phyloP scores from a whole-genome alignment of 495 filamentous ascomycete species.

The Hypoxylon rickii region DNA sequence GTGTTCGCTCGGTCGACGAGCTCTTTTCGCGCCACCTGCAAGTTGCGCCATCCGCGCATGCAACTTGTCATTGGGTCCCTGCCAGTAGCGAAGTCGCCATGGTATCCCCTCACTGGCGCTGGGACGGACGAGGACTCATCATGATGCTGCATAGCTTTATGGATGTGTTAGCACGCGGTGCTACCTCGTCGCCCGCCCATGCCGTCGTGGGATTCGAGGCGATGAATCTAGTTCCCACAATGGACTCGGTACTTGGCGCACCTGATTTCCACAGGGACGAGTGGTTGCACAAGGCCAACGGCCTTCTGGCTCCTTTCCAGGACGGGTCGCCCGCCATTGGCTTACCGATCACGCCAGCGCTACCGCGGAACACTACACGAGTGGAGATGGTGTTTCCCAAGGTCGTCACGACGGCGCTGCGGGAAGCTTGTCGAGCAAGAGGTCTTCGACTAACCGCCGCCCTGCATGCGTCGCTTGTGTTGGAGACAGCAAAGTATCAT shows the following conservation, averaged over 20 bases:
- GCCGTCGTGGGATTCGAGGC: background rate
- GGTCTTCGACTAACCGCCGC: constrained; percentile 2
- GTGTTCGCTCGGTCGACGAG: constrained; percentile 1
- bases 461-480: constrained; percentile 1
- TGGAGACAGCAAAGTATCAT: background rate
- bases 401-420: background rate
- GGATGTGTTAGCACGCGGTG: background rate
- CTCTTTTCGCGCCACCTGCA: constrained; percentile 3
- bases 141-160: constrained; percentile 9
- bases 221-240: background rate
- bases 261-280: background rate
- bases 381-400: background rate
- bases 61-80: constrained; percentile 14
- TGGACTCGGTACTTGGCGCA: background rate
- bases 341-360: background rate
- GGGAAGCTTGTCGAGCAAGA: background rate
- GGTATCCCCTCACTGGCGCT: constrained; percentile 6
- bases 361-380: constrained; percentile 1
- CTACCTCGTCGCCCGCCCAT: background rate
- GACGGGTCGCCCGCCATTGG: constrained; percentile 4
- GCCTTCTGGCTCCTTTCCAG: constrained; percentile 3
- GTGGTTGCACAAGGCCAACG: background rate
- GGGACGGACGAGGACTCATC: constrained; percentile 8
- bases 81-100: constrained; percentile 8
- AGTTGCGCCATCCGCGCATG: background rate